Conservation (phyloP, 2,329 filamentous ascomycete genomes). For the Chalara sp. region DNA sequence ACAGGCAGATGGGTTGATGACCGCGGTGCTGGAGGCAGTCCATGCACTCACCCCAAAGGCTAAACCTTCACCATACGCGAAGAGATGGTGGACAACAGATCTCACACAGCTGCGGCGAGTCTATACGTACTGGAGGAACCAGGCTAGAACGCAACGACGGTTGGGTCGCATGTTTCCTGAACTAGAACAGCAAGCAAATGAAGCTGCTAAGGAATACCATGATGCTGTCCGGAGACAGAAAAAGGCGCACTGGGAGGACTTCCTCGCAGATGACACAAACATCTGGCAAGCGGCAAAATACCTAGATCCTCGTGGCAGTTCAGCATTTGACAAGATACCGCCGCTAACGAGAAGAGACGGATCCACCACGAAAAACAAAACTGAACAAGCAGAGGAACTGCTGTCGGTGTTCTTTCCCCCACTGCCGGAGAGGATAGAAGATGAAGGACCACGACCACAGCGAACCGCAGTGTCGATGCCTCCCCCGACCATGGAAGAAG, state of each 20-base stretch:
- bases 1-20: conserved; percentile 10
- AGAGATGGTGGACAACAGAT: conserved; percentile 25
- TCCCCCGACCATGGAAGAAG: background rate
- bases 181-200: background rate
- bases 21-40: conserved; percentile 7
- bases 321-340: background rate
- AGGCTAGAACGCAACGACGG: conserved; percentile 14
- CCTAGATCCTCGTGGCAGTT: background rate
- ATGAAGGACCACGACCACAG: conserved; percentile 1
- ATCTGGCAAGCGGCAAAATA: conserved; percentile 14
- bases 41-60: conserved; percentile 4
- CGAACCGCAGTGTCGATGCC: background rate
- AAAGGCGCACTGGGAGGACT: conserved; percentile 22
- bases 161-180: conserved; percentile 6
- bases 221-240: conserved; percentile 11
- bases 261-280: conserved; percentile 22
- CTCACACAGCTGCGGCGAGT: conserved; percentile 22
- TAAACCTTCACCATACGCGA: conserved; percentile 22
- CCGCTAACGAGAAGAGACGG: background rate
- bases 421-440: conserved; percentile 1
- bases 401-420: conserved; percentile 1
- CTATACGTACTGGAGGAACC: conserved; percentile 24
- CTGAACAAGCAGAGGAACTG: conserved; percentile 1
- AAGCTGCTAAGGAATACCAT: background rate
- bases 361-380: background rate